Evolutionary conservation across 108 stramenopile genomes (phyloP).

Genomic region (Nitzschia sp.): DNA sequence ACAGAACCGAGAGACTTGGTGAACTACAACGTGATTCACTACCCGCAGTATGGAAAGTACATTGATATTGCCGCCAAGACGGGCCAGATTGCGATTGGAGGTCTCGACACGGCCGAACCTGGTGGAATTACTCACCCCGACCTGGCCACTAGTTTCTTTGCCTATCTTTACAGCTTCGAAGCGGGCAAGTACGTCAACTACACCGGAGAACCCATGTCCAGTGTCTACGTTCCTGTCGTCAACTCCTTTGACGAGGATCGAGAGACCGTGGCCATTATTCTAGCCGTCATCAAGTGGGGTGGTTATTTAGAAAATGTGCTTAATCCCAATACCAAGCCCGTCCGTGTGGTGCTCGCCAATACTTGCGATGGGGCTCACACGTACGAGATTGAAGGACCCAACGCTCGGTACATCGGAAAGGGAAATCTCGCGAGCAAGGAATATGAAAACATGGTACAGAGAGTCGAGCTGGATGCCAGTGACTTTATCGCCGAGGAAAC

Average conservation of each 20-base stretch:
- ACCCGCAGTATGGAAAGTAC: conserved; percentile 2
- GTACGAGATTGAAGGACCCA: conserved; percentile 36
- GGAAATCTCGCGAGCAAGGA: conserved; percentile 48
- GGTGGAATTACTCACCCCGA: neutral
- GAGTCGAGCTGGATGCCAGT: neutral
- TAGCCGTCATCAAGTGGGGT: conserved; percentile 7
- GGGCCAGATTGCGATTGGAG: neutral
- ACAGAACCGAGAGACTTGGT: neutral
- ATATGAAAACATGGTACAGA: conserved; percentile 18
- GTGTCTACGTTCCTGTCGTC: conserved; percentile 37
- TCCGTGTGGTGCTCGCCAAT: conserved; percentile 39
- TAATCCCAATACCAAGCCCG: conserved; percentile 40
- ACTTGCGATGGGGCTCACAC: conserved; percentile 36
- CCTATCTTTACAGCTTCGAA: neutral
- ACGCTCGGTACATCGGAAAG: conserved; percentile 35
- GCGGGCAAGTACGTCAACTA: neutral
- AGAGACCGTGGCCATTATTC: neutral
- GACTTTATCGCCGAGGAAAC: conserved; percentile 2
- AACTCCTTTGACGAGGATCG: conserved; percentile 25
- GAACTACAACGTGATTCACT: conserved; percentile 2
- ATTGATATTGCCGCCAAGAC: neutral
- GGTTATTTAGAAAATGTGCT: conserved; percentile 31
- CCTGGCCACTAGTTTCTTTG: conserved; percentile 20
- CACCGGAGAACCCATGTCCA: conserved; percentile 3
- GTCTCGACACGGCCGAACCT: conserved; percentile 1